Base-by-base conservation (phyloP, 805 yeast species). In the Candida sonorensis region DNA sequence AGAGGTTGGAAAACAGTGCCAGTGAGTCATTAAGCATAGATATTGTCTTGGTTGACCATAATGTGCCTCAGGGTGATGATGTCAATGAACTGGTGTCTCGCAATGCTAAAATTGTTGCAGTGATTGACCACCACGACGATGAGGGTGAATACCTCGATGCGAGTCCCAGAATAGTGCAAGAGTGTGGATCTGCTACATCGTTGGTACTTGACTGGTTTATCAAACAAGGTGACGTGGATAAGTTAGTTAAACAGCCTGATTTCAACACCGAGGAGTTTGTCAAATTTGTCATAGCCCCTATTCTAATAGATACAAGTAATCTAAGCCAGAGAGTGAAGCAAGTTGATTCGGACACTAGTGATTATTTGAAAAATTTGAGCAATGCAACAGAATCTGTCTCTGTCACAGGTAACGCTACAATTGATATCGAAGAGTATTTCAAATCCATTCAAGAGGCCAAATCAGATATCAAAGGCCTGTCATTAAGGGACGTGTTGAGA, bases 41-140 rank as follows among this genome's bases (percentile, higher is more conserved):
- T 9, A 58, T 84, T 14, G 64, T 77, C 3, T 59, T 90, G 23
- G 96, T 92, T 2, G 98, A 90, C 51, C 95, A 86, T 57, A 87
- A 90, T 48, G 61, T 63, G 21, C 64, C 78, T 17, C 87, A 70
- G 42, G 82, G 77, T 10, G 65, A 49, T 18, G 52, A 59, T 2
- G 47, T 69, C 32, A 51, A 47, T 12, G 37, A 48, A 7, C 52
- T 52, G 27, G 45, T 61, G 10, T 33, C 50, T 3, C 43, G 49
- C 3, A 37, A 42, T 7, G 30, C 55, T 5, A 49, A 36, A 7
- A 45, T 54, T 5, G 75, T 81, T 0, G 55, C 57, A 1, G 79
- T 92, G 6, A 72, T 92, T 17, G 98, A 90, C 52, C 98, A 90
- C 52, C 98, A 90, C 52, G 81, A 68, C 12, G 95, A 88, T 46